phyloP scores from a whole-genome alignment of 192 early-diverging fungal species.

The Podochytrium sp. region DNA sequence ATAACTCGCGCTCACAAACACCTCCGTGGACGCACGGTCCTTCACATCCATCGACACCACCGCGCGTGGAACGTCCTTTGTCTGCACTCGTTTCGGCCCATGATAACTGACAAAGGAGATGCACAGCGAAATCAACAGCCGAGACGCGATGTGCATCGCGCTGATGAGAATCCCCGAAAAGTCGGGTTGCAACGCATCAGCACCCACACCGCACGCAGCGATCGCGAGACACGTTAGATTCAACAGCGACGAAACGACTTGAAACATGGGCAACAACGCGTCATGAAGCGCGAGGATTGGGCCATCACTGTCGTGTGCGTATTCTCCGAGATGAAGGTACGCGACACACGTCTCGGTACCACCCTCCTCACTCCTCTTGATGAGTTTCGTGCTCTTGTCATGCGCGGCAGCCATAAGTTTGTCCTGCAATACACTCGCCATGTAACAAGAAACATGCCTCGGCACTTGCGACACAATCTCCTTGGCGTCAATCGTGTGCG shows the following conservation, averaged over 20 bases:
- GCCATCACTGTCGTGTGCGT: not conserved
- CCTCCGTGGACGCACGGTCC: not conserved
- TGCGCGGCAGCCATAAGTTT: not conserved
- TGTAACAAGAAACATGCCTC: not conserved
- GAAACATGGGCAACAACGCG: not conserved
- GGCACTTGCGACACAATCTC: not conserved
- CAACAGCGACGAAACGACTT: not conserved
- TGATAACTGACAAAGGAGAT: not conserved
- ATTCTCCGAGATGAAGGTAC: not conserved
- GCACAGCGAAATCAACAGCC: not conserved
- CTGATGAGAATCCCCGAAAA: not conserved
- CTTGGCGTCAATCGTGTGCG: not conserved
- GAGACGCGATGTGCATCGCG: not conserved
- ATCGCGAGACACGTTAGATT: not conserved
- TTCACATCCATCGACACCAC: not conserved
- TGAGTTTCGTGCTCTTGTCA: not conserved
- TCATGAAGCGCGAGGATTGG: not conserved
- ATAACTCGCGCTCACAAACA: not conserved
- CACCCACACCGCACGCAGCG: not conserved
- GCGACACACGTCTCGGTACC: not conserved
- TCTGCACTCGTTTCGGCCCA: not conserved
- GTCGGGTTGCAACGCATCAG: not conserved
- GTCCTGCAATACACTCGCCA: not conserved
- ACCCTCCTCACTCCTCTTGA: not conserved
- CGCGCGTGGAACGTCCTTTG: not conserved